These are phyloP conservation scores for Calvatia gigantea DNA, from an alignment of 768 basidiomycete genomes.

Conservation along the genomic window DNA sequence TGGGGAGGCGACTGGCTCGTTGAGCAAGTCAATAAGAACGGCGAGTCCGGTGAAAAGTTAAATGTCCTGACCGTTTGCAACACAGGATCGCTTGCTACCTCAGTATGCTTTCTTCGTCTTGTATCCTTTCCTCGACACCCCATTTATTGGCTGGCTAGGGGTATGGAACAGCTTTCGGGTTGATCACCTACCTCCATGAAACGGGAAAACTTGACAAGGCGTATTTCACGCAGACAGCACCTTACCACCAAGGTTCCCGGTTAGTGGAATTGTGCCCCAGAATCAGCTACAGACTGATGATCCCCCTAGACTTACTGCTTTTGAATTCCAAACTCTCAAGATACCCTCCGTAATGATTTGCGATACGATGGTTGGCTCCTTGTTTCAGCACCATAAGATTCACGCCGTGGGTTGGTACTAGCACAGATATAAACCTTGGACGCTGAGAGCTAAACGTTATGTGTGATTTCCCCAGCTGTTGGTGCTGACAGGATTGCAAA, in stretches of 20 bases:
- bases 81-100: slow-evolving; percentile 94
- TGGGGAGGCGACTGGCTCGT: slow-evolving; percentile 86
- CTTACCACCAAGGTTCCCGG: slow-evolving; percentile 92
- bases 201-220: slow-evolving; percentile 73
- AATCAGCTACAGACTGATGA: background rate
- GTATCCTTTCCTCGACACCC: background rate
- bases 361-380: slow-evolving; percentile 95
- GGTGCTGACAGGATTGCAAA: slow-evolving; percentile 86
- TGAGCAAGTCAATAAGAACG: slow-evolving; percentile 37
- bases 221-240: slow-evolving; percentile 92
- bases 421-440: background rate
- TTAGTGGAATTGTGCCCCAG: slow-evolving; percentile 21
- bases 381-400: slow-evolving; percentile 84
- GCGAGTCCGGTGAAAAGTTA: slow-evolving; percentile 41
- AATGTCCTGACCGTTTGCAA: slow-evolving; percentile 95
- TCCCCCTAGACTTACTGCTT: slow-evolving; percentile 68
- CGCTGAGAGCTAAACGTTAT: background rate
- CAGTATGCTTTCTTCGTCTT: slow-evolving; percentile 44
- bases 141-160: slow-evolving; percentile 48
- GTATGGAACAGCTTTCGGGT: slow-evolving; percentile 91
- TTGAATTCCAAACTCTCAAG: slow-evolving; percentile 81
- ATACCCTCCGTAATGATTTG: slow-evolving; percentile 93
- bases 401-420: slow-evolving; percentile 70
- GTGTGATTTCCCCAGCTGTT: slow-evolving; percentile 45
- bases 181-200: slow-evolving; percentile 89